These are phyloP conservation scores for Plectranthus barbatus DNA, from an alignment of 257 asterid genomes.

Conservation along the genomic window DNA sequence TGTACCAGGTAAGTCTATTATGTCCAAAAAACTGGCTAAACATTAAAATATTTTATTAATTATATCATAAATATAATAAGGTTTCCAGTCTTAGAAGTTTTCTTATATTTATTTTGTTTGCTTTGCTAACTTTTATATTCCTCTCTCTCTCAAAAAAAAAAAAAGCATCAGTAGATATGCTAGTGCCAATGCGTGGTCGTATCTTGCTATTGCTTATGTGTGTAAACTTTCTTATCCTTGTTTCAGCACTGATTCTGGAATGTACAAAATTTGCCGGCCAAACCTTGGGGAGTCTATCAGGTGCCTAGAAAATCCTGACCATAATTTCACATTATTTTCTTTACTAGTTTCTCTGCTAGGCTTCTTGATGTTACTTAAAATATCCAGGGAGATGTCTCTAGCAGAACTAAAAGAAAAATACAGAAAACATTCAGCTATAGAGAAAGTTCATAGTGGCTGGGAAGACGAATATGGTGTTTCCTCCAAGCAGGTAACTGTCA, in stretches of 20 bases:
- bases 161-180: too few species aligned
- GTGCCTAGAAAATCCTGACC: slow-evolving; percentile 25
- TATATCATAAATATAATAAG: background rate
- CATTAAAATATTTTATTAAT: background rate
- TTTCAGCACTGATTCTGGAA: slow-evolving; percentile 67
- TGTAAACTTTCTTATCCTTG: slow-evolving; percentile 15
- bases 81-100: too few species aligned
- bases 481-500: slow-evolving; percentile 58
- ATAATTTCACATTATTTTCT: slow-evolving; percentile 13
- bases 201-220: slow-evolving; percentile 3
- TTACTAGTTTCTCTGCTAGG: slow-evolving; percentile 8
- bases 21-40: background rate
- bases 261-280: slow-evolving; percentile 81
- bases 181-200: too few species aligned
- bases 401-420: slow-evolving; percentile 83
- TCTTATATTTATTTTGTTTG: too few species aligned
- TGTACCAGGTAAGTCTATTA: too few species aligned
- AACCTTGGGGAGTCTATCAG: slow-evolving; percentile 89
- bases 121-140: too few species aligned
- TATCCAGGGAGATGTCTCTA: slow-evolving; percentile 85
- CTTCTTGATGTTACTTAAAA: slow-evolving; percentile 16
- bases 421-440: slow-evolving; percentile 49
- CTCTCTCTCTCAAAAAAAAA: too few species aligned
- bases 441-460: slow-evolving; percentile 83
- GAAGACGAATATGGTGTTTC: slow-evolving; percentile 74